Conservation (phyloP, 2,329 filamentous ascomycete species). For the Fusarium kyushuense region DNA sequence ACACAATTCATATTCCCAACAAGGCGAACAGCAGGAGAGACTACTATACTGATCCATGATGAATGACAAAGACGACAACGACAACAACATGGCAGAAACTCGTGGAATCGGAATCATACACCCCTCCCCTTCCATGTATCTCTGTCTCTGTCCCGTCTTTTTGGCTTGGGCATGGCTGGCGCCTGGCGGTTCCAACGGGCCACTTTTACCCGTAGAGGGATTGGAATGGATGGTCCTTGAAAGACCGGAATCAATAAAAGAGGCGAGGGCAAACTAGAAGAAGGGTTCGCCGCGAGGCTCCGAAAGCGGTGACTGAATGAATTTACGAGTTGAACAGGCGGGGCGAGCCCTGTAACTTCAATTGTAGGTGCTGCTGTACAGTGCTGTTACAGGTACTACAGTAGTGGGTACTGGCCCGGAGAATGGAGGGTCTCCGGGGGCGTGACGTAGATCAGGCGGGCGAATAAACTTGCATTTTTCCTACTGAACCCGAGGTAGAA, state of each 20-base stretch:
- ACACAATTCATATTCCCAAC: conserved; percentile 7
- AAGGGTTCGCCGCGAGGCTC: conserved; percentile 44
- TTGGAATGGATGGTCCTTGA: conserved; percentile 34
- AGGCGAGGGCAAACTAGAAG: conserved; percentile 7
- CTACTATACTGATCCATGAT: not conserved
- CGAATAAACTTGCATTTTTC: conserved; percentile 30
- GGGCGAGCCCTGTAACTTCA: conserved; percentile 3
- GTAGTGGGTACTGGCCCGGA: conserved; percentile 1
- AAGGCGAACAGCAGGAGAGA: not conserved
- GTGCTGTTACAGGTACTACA: not conserved
- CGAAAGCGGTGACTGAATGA: conserved; percentile 45
- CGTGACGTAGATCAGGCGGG: conserved; percentile 44
- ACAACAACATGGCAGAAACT: conserved; percentile 30
- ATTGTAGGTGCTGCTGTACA: conserved; percentile 1
- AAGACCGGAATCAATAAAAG: conserved; percentile 29
- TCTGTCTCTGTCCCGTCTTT: conserved; percentile 15
- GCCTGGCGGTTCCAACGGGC: conserved; percentile 27
- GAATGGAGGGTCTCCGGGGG: conserved; percentile 18
- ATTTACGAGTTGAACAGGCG: conserved; percentile 10
- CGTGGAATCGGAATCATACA: conserved; percentile 37
- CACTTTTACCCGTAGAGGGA: conserved; percentile 47
- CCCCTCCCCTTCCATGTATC: conserved; percentile 31
- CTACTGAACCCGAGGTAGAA: conserved; percentile 30
- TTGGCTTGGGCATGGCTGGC: conserved; percentile 3
- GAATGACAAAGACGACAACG: conserved; percentile 34